phyloP scores from a whole-genome alignment of 805 yeast genomes.

The Kockiozyma suomiensis region DNA sequence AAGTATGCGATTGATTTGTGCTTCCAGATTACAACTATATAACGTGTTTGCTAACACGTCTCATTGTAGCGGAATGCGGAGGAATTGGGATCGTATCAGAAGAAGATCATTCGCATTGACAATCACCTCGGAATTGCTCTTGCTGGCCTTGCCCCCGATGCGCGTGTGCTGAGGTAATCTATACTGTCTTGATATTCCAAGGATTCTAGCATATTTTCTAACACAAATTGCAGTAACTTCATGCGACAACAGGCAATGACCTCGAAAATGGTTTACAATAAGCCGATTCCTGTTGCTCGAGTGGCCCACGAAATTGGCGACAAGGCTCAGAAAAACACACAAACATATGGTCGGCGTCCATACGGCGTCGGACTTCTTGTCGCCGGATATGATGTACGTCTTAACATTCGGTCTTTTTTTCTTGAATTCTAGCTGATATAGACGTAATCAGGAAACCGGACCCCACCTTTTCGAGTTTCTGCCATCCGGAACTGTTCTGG shows the following conservation, averaged over 20 bases:
- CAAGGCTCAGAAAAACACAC: constrained; percentile 96
- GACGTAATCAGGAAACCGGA: constrained; percentile 61
- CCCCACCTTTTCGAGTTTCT: constrained; percentile 93
- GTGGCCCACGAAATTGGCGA: constrained; percentile 89
- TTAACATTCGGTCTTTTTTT: too few relatives aligned
- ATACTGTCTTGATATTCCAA: neutral
- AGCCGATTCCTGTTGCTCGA: constrained; percentile 78
- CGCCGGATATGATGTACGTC: constrained; percentile 70
- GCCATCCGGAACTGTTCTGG: constrained; percentile 92
- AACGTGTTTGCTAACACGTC: neutral
- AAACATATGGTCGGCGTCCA: constrained; percentile 94
- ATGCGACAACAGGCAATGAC: constrained; percentile 90
- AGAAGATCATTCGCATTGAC: constrained; percentile 88
- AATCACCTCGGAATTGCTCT: constrained; percentile 92
- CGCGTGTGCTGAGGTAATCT: constrained; percentile 66
- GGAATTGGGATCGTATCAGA: constrained; percentile 95
- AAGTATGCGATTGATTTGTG: constrained; percentile 42
- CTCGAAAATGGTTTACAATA: constrained; percentile 78
- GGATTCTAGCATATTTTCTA: neutral
- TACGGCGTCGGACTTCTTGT: constrained; percentile 95
- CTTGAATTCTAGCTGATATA: neutral
- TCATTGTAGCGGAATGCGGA: constrained; percentile 77
- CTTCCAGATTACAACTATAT: too few relatives aligned
- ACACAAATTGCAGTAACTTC: constrained; percentile 58
- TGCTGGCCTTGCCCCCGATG: constrained; percentile 98